phyloP scores from a whole-genome alignment of 2,329 filamentous ascomycete species.

The Penicillium frequentans region DNA sequence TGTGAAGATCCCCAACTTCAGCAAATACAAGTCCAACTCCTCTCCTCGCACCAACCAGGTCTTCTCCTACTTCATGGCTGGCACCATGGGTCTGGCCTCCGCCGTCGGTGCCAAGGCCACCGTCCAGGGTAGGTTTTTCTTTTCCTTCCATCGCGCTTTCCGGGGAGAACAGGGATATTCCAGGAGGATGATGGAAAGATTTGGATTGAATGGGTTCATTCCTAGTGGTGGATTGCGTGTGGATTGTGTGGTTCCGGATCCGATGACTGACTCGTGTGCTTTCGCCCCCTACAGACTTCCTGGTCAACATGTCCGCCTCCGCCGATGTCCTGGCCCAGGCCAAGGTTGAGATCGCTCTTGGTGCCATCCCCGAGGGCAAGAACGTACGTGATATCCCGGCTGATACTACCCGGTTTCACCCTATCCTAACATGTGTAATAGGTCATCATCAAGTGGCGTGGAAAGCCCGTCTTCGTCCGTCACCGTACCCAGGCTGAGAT shows the following conservation, averaged over 20 bases:
- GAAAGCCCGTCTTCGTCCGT: conserved; percentile 99
- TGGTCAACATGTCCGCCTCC: conserved; percentile 99
- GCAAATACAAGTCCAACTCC: conserved; percentile 76
- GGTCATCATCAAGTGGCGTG: conserved; percentile 99
- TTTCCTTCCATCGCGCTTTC: background rate
- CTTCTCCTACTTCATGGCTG: conserved; percentile 98
- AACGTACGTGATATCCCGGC: conserved; percentile 69
- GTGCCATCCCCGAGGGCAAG: conserved; percentile 95
- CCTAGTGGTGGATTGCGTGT: background rate
- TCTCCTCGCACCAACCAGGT: conserved; percentile 74
- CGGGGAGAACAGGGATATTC: background rate
- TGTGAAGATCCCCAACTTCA: conserved; percentile 83
- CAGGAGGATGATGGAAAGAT: conserved; percentile 5
- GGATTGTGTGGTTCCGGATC: background rate
- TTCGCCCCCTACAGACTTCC: conserved; percentile 70
- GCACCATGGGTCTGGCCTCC: conserved; percentile 85
- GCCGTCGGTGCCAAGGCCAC: conserved; percentile 96
- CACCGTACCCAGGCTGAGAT: conserved; percentile 94
- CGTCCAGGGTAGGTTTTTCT: conserved; percentile 76
- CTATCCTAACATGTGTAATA: conserved; percentile 37
- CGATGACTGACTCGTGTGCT: conserved; percentile 26
- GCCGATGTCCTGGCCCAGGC: conserved; percentile 98
- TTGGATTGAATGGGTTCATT: background rate
- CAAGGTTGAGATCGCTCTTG: conserved; percentile 97
- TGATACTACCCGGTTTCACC: background rate